Base-by-base conservation (phyloP, 129 eudicot genomes). In the Smallanthus sonchifolius region DNA sequence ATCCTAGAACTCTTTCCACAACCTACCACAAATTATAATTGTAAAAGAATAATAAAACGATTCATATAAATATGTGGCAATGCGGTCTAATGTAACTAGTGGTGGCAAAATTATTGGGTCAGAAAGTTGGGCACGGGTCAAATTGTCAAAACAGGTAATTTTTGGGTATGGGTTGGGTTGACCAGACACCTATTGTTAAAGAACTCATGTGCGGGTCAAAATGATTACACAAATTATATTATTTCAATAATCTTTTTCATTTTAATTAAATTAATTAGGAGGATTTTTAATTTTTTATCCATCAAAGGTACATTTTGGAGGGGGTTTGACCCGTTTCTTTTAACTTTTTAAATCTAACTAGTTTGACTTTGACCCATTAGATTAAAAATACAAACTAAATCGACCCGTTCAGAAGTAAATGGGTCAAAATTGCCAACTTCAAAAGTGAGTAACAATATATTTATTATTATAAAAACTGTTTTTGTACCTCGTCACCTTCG, bases 401-500 rank as follows among this genome's bases (percentile, higher is more conserved):
- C 32, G 13, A 54, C 61, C 61, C 19, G 2, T 52, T 6, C 59
- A 59, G 1, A 28, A 57, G 16, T 24, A 17, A 57, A 10, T 4
- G 8, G n/a, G 65, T 57, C 65, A 57, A 57, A 17, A 57, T 1
- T 28, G 10, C 16, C 65, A 24, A 10, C 37, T 59, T 28, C 0
- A 34, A 19, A 37, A 67, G 20, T 61, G 14, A 52, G 20, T 5
- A 38, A 43, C 48, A 38, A 30, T 39, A 2, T 47, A 37, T 9
- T 17, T n/a, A 20, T 59, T n/a, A 45, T 16, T 6, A 51, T 36
- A 16, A 44, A 43, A 45, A 10, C 30, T 24, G 30, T 14, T 7
- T 24, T 42, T 52, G 64, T 85, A 95, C 99, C 99, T 95, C 96
- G 45, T 95, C 99, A 10, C 99, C 99, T 85, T 95, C 99, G 78